Percentiles rank a stretch among this genome's conserved stretches.
Conservation (phyloP, 495 filamentous ascomycete genomes). For the Tuber melanosporum region DNA sequence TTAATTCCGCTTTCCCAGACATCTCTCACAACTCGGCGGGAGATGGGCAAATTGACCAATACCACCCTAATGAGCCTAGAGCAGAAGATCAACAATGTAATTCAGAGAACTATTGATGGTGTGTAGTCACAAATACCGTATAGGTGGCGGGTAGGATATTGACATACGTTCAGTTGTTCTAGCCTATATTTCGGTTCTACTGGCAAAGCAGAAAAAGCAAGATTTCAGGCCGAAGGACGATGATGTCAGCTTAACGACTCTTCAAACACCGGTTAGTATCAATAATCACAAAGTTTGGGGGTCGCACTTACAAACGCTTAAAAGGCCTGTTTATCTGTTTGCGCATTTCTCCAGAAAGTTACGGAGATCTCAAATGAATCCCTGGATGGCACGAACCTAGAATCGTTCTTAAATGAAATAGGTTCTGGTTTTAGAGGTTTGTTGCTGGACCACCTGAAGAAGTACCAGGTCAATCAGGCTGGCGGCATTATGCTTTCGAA, state of each 20-base stretch:
- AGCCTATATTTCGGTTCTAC: conserved; percentile 67
- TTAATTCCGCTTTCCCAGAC: conserved; percentile 81
- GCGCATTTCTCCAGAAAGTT: conserved; percentile 64
- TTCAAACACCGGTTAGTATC: conserved; percentile 63
- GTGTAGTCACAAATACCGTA: conserved; percentile 9
- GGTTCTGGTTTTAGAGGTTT: conserved; percentile 67
- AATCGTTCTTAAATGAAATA: conserved; percentile 74
- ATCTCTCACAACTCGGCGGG: conserved; percentile 80
- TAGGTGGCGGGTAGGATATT: neutral
- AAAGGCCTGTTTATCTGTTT: conserved; percentile 69
- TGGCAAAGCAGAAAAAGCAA: conserved; percentile 76
- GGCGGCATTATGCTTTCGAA: conserved; percentile 93
- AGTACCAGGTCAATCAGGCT: conserved; percentile 80
- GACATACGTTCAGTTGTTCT: conserved; percentile 51
- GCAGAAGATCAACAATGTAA: conserved; percentile 76
- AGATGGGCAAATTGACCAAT: conserved; percentile 80
- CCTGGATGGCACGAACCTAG: conserved; percentile 70
- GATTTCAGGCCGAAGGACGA: conserved; percentile 90
- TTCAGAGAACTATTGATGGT: conserved; percentile 73
- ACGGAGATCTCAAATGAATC: conserved; percentile 57
- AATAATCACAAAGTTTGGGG: neutral
- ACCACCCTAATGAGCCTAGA: conserved; percentile 70
- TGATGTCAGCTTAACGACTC: conserved; percentile 68
- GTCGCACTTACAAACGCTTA: conserved; percentile 4
- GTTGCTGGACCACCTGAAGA: conserved; percentile 87